These are phyloP conservation scores for Nymphaea thermarum DNA, from an alignment of 164 flowering plant species.

Conservation along the genomic window DNA sequence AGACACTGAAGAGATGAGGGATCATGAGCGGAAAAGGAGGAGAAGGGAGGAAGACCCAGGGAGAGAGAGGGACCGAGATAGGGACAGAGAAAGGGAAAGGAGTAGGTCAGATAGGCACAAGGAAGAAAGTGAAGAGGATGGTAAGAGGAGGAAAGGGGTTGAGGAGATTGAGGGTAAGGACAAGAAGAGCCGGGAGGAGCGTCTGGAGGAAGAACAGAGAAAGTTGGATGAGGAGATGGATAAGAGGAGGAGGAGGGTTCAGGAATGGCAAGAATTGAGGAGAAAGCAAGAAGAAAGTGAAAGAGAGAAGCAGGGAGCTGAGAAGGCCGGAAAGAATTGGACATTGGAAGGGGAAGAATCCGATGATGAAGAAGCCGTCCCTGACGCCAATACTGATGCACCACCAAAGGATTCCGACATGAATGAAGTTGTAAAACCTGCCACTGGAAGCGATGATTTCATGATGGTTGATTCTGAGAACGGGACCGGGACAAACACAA, in stretches of 20 bases:
- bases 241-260: conserved; percentile 89
- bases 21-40: neutral
- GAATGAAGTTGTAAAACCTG: conserved; percentile 9
- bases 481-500: conserved; percentile 17
- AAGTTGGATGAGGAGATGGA: conserved; percentile 90
- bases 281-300: conserved; percentile 84
- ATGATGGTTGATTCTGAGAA: conserved; percentile 38
- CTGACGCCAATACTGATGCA: conserved; percentile 32
- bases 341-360: conserved; percentile 85
- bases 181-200: conserved; percentile 47
- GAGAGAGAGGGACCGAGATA: conserved; percentile 37
- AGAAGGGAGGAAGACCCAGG: conserved; percentile 29
- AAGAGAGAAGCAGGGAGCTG: conserved; percentile 48
- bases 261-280: conserved; percentile 89
- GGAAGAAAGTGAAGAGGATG: conserved; percentile 39
- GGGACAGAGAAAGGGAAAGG: conserved; percentile 21
- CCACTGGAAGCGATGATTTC: conserved; percentile 23
- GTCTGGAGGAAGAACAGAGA: conserved; percentile 70
- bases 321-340: conserved; percentile 60
- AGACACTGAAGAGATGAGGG: conserved; percentile 14
- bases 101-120: conserved; percentile 38
- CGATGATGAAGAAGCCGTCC: conserved; percentile 71
- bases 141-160: conserved; percentile 13
- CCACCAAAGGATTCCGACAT: neutral
- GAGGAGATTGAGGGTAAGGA: conserved; percentile 6